A percentile compares a stretch with the other conserved stretches of the same genome.
phyloP scores from a whole-genome alignment of 257 asterid species.

The Nicotiana attenuata region DNA sequence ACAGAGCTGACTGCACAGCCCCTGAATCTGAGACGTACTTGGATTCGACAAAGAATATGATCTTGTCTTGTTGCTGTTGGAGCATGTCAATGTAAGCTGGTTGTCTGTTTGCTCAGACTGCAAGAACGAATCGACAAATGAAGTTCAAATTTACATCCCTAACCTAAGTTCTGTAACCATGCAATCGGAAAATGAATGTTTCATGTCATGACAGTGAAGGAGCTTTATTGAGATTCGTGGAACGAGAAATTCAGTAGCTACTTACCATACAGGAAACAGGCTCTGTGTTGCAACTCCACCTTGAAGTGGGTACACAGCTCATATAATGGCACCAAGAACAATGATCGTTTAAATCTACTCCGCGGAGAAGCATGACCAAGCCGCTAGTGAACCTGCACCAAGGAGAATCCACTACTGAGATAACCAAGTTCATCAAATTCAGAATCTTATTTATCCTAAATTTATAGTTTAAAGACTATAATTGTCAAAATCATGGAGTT shows the following conservation, averaged over 20 bases:
- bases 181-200: background rate
- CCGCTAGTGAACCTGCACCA: constrained; percentile 55
- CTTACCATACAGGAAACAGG: constrained; percentile 67
- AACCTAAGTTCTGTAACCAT: background rate
- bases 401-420: background rate
- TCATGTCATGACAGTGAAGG: background rate
- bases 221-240: background rate
- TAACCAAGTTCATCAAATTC: background rate
- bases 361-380: constrained; percentile 71
- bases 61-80: constrained; percentile 49
- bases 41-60: constrained; percentile 45
- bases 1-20: constrained; percentile 78
- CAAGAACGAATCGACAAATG: constrained; percentile 4
- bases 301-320: constrained; percentile 76
- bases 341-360: constrained; percentile 72
- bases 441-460: background rate
- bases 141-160: background rate
- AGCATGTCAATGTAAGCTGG: constrained; percentile 63
- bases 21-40: constrained; percentile 54
- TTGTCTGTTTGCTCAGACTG: constrained; percentile 69
- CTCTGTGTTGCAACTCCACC: constrained; percentile 78
- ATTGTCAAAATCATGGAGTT: background rate
- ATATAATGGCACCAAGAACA: constrained; percentile 94
- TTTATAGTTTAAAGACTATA: background rate
- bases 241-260: background rate